Base-by-base conservation (phyloP, 176 grass and related monocot species). In the Eragrostis curvula region DNA sequence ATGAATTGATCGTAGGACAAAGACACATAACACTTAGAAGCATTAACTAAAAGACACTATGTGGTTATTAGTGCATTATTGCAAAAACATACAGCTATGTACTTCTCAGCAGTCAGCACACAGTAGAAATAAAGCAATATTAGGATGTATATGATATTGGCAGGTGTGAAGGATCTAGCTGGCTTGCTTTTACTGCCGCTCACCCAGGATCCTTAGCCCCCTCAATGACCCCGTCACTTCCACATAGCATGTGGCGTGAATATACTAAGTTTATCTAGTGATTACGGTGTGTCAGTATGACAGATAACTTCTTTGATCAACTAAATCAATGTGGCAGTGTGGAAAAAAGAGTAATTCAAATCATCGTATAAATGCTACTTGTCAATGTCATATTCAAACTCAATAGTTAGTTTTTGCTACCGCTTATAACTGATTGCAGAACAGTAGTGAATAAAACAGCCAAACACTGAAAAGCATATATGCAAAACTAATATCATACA, bases 391-490 rank as follows among this genome's bases (percentile, higher is more conserved):
- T 59, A 23, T 24, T 76, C 24, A 60, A 59, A 60, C 13, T 15
- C 39, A 44, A 2, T 73, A 9, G 24, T 28, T 49, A 71, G 16
- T 52, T 11, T 5, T 27, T 21, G 59, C 43, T 23, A 43, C 39
- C 60, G 27, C 36, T 50, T 9, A 29, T 23, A 17, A 1, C 8
- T 28, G 12, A 49, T 55, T 17, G 14, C 2, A 50, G 14, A 23
- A 24, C 25, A 32, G 15, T 13, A 3, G 49, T 56, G 49, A 30
- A 55, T 77, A 44, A 18, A 32, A 36, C 9, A 69, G 12, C 39
- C 28, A 85, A 81, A 59, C 32, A 6, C 36, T 50, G 23, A 56
- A 14, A 71, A n/a, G 5, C 41, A 65, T 30, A 85, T 66, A 64
- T 75, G 27, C 20, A 49, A 24, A 20, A 27, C 11, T 36, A 67